Base-by-base conservation (phyloP, 2,329 filamentous ascomycete genomes). In the Salinomyces thailandicus region DNA sequence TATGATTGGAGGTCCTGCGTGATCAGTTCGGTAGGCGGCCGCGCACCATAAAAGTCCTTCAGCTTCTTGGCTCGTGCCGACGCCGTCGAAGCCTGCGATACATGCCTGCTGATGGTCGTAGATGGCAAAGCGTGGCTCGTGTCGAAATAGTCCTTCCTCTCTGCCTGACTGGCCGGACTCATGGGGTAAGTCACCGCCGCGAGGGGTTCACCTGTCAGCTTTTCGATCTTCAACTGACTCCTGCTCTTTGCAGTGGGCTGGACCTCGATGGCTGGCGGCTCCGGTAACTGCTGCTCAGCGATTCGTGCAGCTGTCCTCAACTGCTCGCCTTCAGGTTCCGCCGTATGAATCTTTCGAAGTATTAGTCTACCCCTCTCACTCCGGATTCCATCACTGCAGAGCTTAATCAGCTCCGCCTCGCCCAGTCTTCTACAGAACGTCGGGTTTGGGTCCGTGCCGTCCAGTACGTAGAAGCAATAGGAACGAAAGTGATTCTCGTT, bases 11-110 rank as follows among this genome's bases (percentile, higher is more conserved):
- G 68, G 57, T 98, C 91, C 15, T 91, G 93, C 17, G 89, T 89
- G 55, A 98, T 98, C 57, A 98, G 75, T 66, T 98, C 91, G 64
- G 89, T 96, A 1, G 91, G 91, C 13, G 91, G 91, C 50, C 91
- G 74, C 46, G 91, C 79, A 20, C 89, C 89, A 52, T 93, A 91
- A 62, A 96, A 96, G 46, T 82, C 81, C 46, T 82, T 78, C 31
- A 87, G 67, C 18, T 77, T 68, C 18, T 67, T 54, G 35, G 65
- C 66, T 24, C 64, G 62, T 18, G 63, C 60, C 11, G 53, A 50
- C 43, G 62, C 50, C 39, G 61, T 53, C 8, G 56, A 52, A 37
- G 57, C 46, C 35, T 44, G 51, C 34, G 54, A 58, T 27, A 50
- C 52, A 29, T 53, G 49, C 13, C 60, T 51, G 13, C 47, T 46